phyloP scores from a whole-genome alignment of 1,139 yeast species.

The Hansenula lynferdii region DNA sequence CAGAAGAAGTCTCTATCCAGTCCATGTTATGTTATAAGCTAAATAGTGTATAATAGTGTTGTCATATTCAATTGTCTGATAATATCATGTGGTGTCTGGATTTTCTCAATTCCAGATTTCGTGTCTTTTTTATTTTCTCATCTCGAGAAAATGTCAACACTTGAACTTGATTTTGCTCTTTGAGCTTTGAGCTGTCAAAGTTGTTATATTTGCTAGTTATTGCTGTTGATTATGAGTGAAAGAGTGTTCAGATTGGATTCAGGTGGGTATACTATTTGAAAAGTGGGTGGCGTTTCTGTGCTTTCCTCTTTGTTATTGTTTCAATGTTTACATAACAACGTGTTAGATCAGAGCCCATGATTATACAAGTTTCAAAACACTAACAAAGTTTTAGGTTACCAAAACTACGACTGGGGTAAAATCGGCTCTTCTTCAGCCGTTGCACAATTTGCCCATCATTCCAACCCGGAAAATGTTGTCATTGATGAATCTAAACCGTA shows the following conservation, averaged over 20 bases:
- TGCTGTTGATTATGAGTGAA: conserved; percentile 26
- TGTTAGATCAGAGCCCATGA: no score
- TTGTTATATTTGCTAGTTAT: no score
- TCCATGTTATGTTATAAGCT: no score
- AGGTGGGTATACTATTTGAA: conserved; percentile 22
- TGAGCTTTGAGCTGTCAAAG: no score
- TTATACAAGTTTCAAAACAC: background rate
- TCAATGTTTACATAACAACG: no score
- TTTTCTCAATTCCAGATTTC: background rate
- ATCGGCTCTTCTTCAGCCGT: conserved; percentile 81
- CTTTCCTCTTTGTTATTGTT: background rate
- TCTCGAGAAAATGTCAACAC: no score
- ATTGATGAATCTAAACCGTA: conserved; percentile 76
- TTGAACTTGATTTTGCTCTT: background rate
- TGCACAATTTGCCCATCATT: conserved; percentile 74
- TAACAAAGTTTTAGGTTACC: conserved; percentile 38
- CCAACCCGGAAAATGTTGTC: conserved; percentile 51
- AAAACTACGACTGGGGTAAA: conserved; percentile 85
- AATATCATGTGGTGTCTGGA: background rate
- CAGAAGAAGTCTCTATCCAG: conserved; percentile 46
- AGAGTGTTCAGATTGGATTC: conserved; percentile 33
- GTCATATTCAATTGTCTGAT: no score
- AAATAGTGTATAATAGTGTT: no score
- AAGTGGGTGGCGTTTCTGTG: background rate
- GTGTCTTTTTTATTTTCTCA: conserved; percentile 1